phyloP scores from a whole-genome alignment of 2,329 filamentous ascomycete genomes.

The Sporothrix pallida region DNA sequence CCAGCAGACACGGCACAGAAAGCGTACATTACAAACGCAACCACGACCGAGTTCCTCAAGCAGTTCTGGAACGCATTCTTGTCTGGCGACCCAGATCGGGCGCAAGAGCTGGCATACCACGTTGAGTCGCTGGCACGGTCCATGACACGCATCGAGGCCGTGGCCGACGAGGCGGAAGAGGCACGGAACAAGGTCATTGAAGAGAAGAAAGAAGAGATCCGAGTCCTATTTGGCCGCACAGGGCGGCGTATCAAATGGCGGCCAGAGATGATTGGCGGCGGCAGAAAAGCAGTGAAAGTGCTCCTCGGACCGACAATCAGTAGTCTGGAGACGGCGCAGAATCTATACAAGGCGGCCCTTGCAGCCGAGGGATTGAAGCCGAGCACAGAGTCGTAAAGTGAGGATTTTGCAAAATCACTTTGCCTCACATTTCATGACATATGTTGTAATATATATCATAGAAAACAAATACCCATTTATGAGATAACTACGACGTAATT shows the following conservation, averaged over 20 bases:
- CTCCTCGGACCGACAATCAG: conserved; percentile 76
- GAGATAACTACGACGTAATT: too few species aligned
- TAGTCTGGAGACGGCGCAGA: conserved; percentile 71
- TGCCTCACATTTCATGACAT: not conserved
- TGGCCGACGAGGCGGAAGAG: conserved; percentile 78
- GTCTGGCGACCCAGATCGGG: conserved; percentile 82
- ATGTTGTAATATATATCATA: not conserved
- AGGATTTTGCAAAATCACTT: not conserved
- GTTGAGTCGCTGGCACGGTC: conserved; percentile 82
- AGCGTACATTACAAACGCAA: conserved; percentile 78
- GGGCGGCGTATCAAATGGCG: conserved; percentile 76
- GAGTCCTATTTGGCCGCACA: conserved; percentile 72
- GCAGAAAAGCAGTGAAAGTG: conserved; percentile 73
- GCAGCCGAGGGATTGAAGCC: conserved; percentile 38
- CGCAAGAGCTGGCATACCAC: conserved; percentile 79
- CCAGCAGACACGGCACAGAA: conserved; percentile 63
- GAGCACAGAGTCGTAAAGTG: conserved; percentile 35
- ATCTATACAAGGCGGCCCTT: conserved; percentile 39
- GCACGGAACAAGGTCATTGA: conserved; percentile 72
- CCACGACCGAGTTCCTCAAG: conserved; percentile 92
- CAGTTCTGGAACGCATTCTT: conserved; percentile 96
- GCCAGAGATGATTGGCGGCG: conserved; percentile 72
- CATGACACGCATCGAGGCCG: conserved; percentile 76
- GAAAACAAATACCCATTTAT: not conserved
- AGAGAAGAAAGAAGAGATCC: conserved; percentile 70